phyloP scores from a whole-genome alignment of 2,329 filamentous ascomycete genomes.

The Diplocarpon mali region DNA sequence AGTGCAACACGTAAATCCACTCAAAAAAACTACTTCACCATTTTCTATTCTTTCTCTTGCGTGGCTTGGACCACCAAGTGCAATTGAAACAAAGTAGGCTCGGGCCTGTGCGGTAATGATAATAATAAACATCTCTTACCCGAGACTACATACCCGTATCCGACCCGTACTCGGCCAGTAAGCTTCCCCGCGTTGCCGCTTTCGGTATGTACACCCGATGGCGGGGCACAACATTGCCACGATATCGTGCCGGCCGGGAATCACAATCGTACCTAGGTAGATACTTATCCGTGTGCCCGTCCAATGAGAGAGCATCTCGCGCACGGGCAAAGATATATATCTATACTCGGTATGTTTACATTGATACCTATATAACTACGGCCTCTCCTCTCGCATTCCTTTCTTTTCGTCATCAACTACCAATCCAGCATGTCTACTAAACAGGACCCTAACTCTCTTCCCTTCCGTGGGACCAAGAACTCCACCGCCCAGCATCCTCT shows the following conservation, averaged over 20 bases:
- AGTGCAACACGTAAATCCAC: too few species aligned
- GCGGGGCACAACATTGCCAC: conserved; percentile 8
- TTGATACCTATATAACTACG: neutral
- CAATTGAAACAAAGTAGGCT: too few species aligned
- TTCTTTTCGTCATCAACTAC: neutral
- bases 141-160: too few species aligned
- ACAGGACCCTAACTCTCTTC: conserved; percentile 19
- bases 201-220: conserved; percentile 17
- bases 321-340: neutral
- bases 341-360: too few species aligned
- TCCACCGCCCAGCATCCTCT: conserved; percentile 38
- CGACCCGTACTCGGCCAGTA: neutral
- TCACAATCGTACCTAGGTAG: neutral
- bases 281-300: too few species aligned
- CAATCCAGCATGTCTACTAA: conserved; percentile 17
- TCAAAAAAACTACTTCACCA: too few species aligned
- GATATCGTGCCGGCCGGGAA: neutral
- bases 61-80: too few species aligned
- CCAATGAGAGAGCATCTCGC: too few species aligned
- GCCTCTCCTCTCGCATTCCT: neutral
- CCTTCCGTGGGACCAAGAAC: conserved; percentile 19
- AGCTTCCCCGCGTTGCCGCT: conserved; percentile 13
- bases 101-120: too few species aligned
- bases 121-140: too few species aligned
- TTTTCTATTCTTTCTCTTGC: too few species aligned